phyloP scores from a whole-genome alignment of 345 rosid genomes.

The Salix suchowensis region DNA sequence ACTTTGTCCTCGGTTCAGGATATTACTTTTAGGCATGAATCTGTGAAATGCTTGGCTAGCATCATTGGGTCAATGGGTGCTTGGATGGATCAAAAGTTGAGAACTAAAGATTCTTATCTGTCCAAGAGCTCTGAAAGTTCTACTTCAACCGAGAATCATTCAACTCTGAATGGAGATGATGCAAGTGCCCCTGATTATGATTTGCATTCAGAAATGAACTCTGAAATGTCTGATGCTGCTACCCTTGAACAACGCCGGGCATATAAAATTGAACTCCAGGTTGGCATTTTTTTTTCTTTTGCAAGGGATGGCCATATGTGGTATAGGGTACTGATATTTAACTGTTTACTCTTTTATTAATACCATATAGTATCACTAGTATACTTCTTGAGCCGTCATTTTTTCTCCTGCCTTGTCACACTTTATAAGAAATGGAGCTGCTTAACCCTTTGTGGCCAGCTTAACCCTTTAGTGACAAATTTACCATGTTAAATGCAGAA shows the following conservation, averaged over 20 bases:
- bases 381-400: neutral
- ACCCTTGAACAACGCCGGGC: constrained; percentile 87
- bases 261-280: constrained; percentile 94
- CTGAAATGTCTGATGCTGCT: constrained; percentile 75
- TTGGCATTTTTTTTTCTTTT: constrained; percentile 24
- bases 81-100: constrained; percentile 91
- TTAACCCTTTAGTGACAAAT: constrained; percentile 17
- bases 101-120: constrained; percentile 50
- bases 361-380: neutral
- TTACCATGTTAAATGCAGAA: constrained; percentile 62
- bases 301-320: neutral
- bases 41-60: constrained; percentile 88
- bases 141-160: constrained; percentile 41
- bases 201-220: constrained; percentile 54
- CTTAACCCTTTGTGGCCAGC: neutral
- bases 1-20: constrained; percentile 81
- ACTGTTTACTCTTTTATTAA: neutral
- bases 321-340: neutral
- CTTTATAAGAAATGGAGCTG: neutral
- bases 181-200: constrained; percentile 54
- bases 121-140: constrained; percentile 56
- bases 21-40: constrained; percentile 81
- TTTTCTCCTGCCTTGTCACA: neutral
- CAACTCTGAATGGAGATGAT: constrained; percentile 55
- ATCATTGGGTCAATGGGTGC: constrained; percentile 81